Evolutionary conservation across 2,329 filamentous ascomycete species (phyloP).

Genomic region (Monilinia fructigena): DNA sequence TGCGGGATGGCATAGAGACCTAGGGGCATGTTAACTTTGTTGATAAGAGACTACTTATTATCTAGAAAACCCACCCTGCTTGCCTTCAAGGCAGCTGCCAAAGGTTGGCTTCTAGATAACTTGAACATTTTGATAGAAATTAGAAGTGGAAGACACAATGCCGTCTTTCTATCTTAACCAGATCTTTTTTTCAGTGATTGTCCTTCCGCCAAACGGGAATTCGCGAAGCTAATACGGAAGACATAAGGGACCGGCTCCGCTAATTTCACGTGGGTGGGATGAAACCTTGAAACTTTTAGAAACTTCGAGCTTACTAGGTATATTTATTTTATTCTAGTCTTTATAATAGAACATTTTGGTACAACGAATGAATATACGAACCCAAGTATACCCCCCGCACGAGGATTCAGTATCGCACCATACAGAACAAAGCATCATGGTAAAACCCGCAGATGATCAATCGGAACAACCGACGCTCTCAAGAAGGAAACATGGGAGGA

Average conservation of each 20-base stretch:
- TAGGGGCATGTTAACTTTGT: constrained; percentile 40
- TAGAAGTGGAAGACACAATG: constrained; percentile 30
- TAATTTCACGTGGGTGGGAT: constrained; percentile 29
- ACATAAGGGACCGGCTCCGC: constrained; percentile 20
- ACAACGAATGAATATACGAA: constrained; percentile 13
- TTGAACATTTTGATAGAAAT: constrained; percentile 71
- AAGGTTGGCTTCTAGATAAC: constrained; percentile 75
- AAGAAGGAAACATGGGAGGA: constrained; percentile 36
- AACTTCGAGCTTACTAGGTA: not conserved
- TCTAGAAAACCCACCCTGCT: constrained; percentile 61
- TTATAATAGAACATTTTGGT: not conserved
- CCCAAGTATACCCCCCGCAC: constrained; percentile 4
- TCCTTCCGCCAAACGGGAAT: constrained; percentile 22
- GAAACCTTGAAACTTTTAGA: not conserved
- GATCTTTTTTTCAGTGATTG: constrained; percentile 24
- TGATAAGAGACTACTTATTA: constrained; percentile 27
- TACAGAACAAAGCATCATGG: constrained; percentile 14
- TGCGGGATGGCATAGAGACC: constrained; percentile 52
- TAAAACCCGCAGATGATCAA: constrained; percentile 13
- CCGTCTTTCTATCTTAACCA: constrained; percentile 29
- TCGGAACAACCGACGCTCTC: constrained; percentile 27
- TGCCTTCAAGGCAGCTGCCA: constrained; percentile 76
- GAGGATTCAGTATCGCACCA: constrained; percentile 10
- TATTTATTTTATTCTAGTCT: constrained; percentile 2
- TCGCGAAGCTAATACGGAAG: constrained; percentile 27